These are phyloP conservation scores for Hirschioporus abietinus DNA, from an alignment of 768 basidiomycete species.

Conservation along the genomic window DNA sequence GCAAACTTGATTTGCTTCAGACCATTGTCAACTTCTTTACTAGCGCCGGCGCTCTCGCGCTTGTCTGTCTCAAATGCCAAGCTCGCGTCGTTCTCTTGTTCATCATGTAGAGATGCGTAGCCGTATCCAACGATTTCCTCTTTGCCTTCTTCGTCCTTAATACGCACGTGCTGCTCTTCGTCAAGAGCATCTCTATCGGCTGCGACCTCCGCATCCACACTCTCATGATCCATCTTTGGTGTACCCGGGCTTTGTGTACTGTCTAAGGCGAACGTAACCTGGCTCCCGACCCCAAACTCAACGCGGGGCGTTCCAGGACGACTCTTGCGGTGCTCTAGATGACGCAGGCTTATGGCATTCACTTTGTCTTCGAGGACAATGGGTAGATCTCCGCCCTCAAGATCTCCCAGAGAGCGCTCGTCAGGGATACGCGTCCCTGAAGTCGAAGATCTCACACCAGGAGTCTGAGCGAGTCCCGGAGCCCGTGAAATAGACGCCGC, in stretches of 20 bases:
- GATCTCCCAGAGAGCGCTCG: no score
- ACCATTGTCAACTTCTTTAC: neutral
- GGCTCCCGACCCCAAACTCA: no score
- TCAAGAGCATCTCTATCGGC: neutral
- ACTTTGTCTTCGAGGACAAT: no score
- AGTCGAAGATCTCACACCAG: neutral
- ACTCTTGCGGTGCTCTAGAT: no score
- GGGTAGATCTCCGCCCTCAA: no score
- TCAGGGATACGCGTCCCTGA: neutral
- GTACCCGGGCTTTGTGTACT: no score
- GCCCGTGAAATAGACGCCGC: neutral
- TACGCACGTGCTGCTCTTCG: neutral
- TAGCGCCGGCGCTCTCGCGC: neutral
- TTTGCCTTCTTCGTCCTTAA: neutral
- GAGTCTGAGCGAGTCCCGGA: neutral
- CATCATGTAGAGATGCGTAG: neutral
- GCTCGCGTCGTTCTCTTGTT: neutral
- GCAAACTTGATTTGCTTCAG: neutral
- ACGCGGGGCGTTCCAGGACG: no score
- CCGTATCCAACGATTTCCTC: neutral
- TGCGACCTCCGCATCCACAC: neutral
- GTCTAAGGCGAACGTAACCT: no score
- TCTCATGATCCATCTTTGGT: neutral
- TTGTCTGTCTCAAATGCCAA: neutral
- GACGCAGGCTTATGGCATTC: no score